Evolutionary conservation across 768 basidiomycete genomes (phyloP).

Genomic region (Phylloporus scabripes): DNA sequence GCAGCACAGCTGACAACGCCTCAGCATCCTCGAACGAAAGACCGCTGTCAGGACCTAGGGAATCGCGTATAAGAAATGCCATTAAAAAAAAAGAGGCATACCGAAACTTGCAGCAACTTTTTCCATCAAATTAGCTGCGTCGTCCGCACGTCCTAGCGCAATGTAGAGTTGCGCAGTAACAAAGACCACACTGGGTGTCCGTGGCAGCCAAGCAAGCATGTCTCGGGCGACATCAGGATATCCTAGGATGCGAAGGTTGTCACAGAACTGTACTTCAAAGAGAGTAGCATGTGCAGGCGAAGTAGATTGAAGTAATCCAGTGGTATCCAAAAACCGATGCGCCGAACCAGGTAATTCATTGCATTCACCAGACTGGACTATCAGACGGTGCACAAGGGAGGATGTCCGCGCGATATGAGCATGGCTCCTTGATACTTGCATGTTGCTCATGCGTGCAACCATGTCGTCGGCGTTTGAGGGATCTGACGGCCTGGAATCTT

Average conservation of each 20-base stretch:
- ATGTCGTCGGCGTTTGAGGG: constrained; percentile 56
- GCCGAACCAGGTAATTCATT: constrained; percentile 52
- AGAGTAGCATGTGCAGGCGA: constrained; percentile 63
- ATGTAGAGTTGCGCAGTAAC: constrained; percentile 65
- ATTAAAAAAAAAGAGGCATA: constrained; percentile 32
- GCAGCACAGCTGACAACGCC: constrained; percentile 57
- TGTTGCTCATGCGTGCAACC: constrained; percentile 57
- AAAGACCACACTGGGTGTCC: constrained; percentile 71
- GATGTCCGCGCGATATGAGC: constrained; percentile 46
- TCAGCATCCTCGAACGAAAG: constrained; percentile 58
- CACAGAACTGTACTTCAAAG: constrained; percentile 69
- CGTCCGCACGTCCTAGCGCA: constrained; percentile 60
- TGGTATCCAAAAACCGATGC: constrained; percentile 64
- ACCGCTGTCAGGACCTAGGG: constrained; percentile 43
- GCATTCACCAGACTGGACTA: constrained; percentile 46
- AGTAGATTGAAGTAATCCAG: constrained; percentile 61
- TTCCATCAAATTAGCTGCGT: constrained; percentile 68
- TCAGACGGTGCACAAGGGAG: constrained; percentile 59
- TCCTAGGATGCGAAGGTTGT: constrained; percentile 58
- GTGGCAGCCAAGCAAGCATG: constrained; percentile 71
- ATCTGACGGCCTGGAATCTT: constrained; percentile 29
- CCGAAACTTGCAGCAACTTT: constrained; percentile 73
- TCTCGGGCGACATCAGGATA: constrained; percentile 58
- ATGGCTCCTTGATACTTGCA: constrained; percentile 59
- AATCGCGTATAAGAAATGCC: constrained; percentile 2